Evolutionary conservation across 345 rosid species (phyloP).

Genomic region (Laguncularia racemosa): DNA sequence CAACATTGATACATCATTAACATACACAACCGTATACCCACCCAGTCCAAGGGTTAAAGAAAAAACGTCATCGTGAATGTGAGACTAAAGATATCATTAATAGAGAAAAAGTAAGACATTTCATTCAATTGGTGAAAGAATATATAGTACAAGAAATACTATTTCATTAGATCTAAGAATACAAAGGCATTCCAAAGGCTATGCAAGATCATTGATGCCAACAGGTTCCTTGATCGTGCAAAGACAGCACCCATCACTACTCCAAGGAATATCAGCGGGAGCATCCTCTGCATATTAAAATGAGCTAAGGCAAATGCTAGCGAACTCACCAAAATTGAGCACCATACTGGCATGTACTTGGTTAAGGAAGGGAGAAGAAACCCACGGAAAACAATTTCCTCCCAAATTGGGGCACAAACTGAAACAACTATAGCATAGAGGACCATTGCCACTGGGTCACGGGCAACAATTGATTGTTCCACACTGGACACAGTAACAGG

Average conservation of each 20-base stretch:
- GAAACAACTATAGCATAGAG: constrained; percentile 44
- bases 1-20: too few relatives aligned
- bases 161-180: constrained; percentile 45
- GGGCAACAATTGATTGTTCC: constrained; percentile 41
- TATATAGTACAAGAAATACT: constrained; percentile 9
- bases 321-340: constrained; percentile 39
- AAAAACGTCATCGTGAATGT: neutral
- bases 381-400: constrained; percentile 47
- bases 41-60: too few relatives aligned
- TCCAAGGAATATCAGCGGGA: constrained; percentile 40
- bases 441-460: constrained; percentile 46
- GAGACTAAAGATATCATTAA: neutral
- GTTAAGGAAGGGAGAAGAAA: constrained; percentile 50
- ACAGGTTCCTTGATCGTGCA: constrained; percentile 33
- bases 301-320: constrained; percentile 44
- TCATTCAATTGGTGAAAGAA: constrained; percentile 6
- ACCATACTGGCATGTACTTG: constrained; percentile 42
- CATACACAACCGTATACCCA: too few relatives aligned
- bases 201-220: constrained; percentile 39
- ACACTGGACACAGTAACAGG: constrained; percentile 41
- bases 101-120: neutral
- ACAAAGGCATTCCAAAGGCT: constrained; percentile 51
- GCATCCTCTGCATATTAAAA: constrained; percentile 48
- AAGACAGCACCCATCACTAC: constrained; percentile 42
- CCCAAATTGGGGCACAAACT: constrained; percentile 45